Base-by-base conservation (phyloP, 441 rosid genomes). In the Iberis amara region DNA sequence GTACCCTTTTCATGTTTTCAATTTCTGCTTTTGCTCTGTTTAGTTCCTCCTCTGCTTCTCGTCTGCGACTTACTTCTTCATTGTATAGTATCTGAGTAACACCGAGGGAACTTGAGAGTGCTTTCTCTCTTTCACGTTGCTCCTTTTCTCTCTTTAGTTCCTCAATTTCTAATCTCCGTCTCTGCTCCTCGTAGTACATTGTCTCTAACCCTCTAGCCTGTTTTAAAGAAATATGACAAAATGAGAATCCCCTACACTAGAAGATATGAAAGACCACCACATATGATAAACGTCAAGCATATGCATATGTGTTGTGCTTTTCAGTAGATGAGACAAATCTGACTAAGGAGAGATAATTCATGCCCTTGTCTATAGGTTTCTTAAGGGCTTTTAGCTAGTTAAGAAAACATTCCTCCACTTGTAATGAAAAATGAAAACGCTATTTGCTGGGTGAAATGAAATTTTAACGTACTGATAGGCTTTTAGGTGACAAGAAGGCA, bases 101-200 rank as follows among this genome's bases (percentile, higher is more conserved):
- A 59, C 59, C 55, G 59, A 52, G 42, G 21, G 71, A 55, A 33
- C 40, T 55, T 24, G 71, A 43, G 47, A 55, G 57, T 37, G 68
- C 73, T 54, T 74, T 73, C 38, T 76, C 78, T 59, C 69, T 68
- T 68, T 73, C 70, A 18, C 30, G 38, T 7, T 37, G 61, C 41
- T 70, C 75, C 50, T 45, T 71, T 65, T 69, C 75, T 64, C 63
- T 69, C 55, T 50, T 48, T 33, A 73, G 71, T 32, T 71, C 76
- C 54, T 68, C 71, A 50, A 8, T 31, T 31, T 31, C 35, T 50
- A 46, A 58, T 66, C 70, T 60, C 28, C 18, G 67, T 52, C 67
- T 69, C 55, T 60, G 64, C 70, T 72, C 82, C 51, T 61, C 68
- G 15, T 41, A 24, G 39, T 66, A 74, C 41, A 57, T 23, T 52